Conservation (phyloP, 495 filamentous ascomycete species). For the Talaromyces liani region DNA sequence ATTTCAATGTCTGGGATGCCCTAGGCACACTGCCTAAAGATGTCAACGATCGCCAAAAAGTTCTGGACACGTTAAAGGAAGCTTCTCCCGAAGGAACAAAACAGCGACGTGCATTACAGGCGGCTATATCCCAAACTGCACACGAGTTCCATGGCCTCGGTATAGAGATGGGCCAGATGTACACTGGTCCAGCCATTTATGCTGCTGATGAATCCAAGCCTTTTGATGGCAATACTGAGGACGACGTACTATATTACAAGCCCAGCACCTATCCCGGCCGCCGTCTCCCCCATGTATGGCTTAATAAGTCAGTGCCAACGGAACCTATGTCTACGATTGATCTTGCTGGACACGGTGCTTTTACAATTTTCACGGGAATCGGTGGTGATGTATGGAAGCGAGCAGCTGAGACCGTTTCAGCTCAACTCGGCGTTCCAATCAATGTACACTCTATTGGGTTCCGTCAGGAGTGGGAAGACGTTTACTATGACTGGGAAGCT, state of each 20-base stretch:
- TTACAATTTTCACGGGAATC: slow-evolving; percentile 41
- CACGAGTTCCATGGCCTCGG: slow-evolving; percentile 45
- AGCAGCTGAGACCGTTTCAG: slow-evolving; percentile 27
- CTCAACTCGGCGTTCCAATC: slow-evolving; percentile 28
- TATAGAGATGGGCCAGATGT: slow-evolving; percentile 44
- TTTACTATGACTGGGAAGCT: slow-evolving; percentile 44
- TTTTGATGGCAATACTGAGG: slow-evolving; percentile 22
- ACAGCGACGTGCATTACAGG: slow-evolving; percentile 22
- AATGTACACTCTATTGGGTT: slow-evolving; percentile 39
- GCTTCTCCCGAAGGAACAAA: slow-evolving; percentile 24
- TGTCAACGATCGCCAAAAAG: slow-evolving; percentile 21
- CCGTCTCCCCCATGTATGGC: slow-evolving; percentile 47
- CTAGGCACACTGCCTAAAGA: slow-evolving; percentile 31
- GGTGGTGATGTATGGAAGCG: slow-evolving; percentile 41
- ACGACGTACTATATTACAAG: slow-evolving; percentile 21
- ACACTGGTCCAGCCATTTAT: slow-evolving; percentile 26
- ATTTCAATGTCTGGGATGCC: slow-evolving; percentile 34
- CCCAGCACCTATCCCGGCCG: slow-evolving; percentile 43
- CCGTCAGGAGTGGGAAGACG: slow-evolving; percentile 42
- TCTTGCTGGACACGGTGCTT: slow-evolving; percentile 42
- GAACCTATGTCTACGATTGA: slow-evolving; percentile 43
- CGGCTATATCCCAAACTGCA: slow-evolving; percentile 29
- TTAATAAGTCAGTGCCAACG: slow-evolving; percentile 33
- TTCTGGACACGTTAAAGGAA: slow-evolving; percentile 25
- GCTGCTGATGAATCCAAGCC: slow-evolving; percentile 24